Percentiles rank a stretch among this genome's conserved stretches.
These are phyloP conservation scores for Cercospora sp. DNA, from an alignment of 2,329 filamentous ascomycete species.

Conservation along the genomic window DNA sequence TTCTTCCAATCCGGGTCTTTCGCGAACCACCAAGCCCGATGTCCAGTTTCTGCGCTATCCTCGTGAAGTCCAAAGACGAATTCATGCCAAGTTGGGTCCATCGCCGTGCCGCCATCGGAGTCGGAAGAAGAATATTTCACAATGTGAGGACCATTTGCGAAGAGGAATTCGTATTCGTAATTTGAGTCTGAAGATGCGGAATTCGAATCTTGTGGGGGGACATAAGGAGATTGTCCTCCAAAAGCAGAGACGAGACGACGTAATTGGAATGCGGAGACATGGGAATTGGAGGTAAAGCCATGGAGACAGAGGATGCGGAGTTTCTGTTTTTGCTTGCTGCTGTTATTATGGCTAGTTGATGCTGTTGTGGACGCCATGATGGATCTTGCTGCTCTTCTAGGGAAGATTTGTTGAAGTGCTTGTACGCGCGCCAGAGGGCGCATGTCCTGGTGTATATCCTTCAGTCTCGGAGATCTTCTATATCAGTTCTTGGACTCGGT, in stretches of 20 bases:
- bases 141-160: conserved; percentile 26
- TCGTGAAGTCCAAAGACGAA: conserved; percentile 14
- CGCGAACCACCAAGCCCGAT: conserved; percentile 30
- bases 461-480: neutral
- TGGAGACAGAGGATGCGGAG: conserved; percentile 29
- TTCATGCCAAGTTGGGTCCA: conserved; percentile 27
- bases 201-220: neutral
- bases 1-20: conserved; percentile 22
- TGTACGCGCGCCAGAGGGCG: neutral
- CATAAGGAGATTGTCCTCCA: neutral
- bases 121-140: conserved; percentile 16
- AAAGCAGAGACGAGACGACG: conserved; percentile 25
- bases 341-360: neutral
- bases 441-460: neutral
- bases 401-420: neutral
- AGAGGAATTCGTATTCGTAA: conserved; percentile 26
- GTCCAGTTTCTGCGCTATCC: conserved; percentile 14
- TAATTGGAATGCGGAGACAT: conserved; percentile 27
- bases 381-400: neutral
- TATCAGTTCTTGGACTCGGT: neutral
- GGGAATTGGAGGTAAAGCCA: conserved; percentile 29
- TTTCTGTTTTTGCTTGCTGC: neutral
- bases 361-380: neutral
- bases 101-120: conserved; percentile 22
- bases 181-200: neutral